These are phyloP conservation scores for Achaetomiella virescens DNA, from an alignment of 495 filamentous ascomycete genomes.

Conservation along the genomic window DNA sequence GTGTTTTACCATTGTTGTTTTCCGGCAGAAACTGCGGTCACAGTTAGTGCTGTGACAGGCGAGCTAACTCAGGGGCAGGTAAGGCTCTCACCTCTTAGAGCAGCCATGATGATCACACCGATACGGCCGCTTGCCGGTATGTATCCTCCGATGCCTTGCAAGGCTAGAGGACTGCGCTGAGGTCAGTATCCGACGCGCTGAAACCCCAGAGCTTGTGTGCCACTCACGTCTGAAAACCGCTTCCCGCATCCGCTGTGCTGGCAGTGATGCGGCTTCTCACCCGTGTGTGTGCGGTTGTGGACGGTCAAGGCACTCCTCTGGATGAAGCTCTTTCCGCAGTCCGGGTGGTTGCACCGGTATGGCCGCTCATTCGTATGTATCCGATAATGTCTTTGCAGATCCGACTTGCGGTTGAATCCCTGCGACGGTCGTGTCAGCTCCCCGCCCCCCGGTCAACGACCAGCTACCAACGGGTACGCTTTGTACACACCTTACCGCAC, in stretches of 20 bases:
- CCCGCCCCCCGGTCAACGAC: background rate
- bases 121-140: slow-evolving; percentile 82
- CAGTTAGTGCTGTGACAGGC: slow-evolving; percentile 17
- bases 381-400: slow-evolving; percentile 79
- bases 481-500: slow-evolving; percentile 46
- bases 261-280: slow-evolving; percentile 84
- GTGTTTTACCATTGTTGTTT: slow-evolving; percentile 85
- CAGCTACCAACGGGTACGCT: background rate
- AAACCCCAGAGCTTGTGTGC: background rate
- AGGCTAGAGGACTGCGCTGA: slow-evolving; percentile 71
- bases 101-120: slow-evolving; percentile 73
- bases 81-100: slow-evolving; percentile 61
- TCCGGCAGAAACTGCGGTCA: slow-evolving; percentile 68
- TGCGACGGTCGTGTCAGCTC: slow-evolving; percentile 32
- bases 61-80: background rate
- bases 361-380: slow-evolving; percentile 90
- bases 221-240: slow-evolving; percentile 76
- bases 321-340: slow-evolving; percentile 85
- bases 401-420: slow-evolving; percentile 92
- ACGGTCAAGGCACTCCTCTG: slow-evolving; percentile 83
- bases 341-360: slow-evolving; percentile 61
- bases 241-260: slow-evolving; percentile 74
- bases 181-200: slow-evolving; percentile 31
- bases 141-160: slow-evolving; percentile 78
- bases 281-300: slow-evolving; percentile 80